These are phyloP conservation scores for Oryza punctata DNA, from an alignment of 176 grass and related monocot genomes.

Conservation along the genomic window DNA sequence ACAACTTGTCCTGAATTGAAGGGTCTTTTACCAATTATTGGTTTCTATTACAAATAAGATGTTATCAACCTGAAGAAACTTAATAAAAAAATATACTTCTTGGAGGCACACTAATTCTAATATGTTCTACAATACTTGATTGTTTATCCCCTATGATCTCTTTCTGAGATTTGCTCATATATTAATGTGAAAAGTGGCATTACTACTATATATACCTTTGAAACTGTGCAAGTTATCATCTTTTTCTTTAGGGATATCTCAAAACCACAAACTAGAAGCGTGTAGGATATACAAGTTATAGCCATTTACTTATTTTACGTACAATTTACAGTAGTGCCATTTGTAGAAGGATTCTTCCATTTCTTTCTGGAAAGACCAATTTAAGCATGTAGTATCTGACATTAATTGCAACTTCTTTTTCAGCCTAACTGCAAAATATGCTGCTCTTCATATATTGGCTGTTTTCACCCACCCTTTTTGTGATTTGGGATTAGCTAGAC, in stretches of 20 bases:
- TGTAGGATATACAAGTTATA: no score
- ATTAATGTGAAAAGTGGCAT: not conserved
- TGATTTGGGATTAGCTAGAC: not conserved
- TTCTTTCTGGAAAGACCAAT: not conserved
- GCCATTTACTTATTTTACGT: no score
- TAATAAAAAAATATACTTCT: not conserved
- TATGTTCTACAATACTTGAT: not conserved
- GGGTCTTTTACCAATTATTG: not conserved
- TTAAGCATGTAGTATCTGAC: not conserved
- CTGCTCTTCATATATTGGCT: not conserved
- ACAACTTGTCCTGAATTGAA: not conserved
- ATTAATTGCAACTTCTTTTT: not conserved
- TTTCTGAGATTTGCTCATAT: not conserved
- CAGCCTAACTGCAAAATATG: not conserved
- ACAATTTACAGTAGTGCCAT: not conserved
- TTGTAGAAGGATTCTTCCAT: not conserved
- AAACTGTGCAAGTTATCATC: no score
- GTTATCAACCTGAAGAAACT: not conserved
- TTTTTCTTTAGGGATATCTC: no score
- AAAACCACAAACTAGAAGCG: no score
- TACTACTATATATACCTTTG: not conserved
- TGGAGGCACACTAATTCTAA: not conserved
- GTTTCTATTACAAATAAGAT: not conserved
- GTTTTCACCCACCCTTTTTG: not conserved
- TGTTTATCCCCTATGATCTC: not conserved